Evolutionary conservation across 257 asterid genomes (phyloP), one percentile per base, ranked within the genome.

Genomic region (Vinca minor): DNA sequence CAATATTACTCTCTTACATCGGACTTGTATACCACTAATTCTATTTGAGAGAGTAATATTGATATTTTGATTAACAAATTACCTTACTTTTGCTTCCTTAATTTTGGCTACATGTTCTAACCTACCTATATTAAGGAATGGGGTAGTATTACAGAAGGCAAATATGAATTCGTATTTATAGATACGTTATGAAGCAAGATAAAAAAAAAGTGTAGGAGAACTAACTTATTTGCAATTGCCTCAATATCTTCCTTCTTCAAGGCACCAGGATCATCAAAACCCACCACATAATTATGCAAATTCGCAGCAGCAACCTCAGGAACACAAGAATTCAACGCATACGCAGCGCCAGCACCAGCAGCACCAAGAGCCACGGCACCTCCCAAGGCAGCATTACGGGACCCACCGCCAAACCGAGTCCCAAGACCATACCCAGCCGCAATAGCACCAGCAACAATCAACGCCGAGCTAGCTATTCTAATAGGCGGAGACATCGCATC

Each of bases 341-440:
- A 93, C 17, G 87, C 97, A 12, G 85, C 89, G 8, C 95, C 97
- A 9, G 91, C 96, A 17, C 96, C 96, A 44, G 89, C 95, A 41
- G 82, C 96, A 1, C 98, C 98, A 18, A 82, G 70, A 55, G 74
- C 94, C 58, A 79, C 85, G 17, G 97, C 98, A 48, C 97, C 98
- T 72, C 90, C 95, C 3, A 93, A 9, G 8, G 79, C 92, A 38
- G 74, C 87, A 79, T 84, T 87, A 2, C 84, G 76, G 8, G 89
- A 84, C 68, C 95, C n/a, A n/a, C n/a, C 93, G 41, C 96, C 96
- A 26, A 93, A 72, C 69, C 89, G 76, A 6, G 79, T 66, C 60
- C 97, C 98, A 4, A 89, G 78, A 0, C 97, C 95, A 44, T 87
- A 93, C 10, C 98, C 98, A 59, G 98, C 88, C 6, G 92, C 95